These are phyloP conservation scores for Auriscalpium microsporum DNA, from an alignment of 768 basidiomycete species.

Conservation along the genomic window DNA sequence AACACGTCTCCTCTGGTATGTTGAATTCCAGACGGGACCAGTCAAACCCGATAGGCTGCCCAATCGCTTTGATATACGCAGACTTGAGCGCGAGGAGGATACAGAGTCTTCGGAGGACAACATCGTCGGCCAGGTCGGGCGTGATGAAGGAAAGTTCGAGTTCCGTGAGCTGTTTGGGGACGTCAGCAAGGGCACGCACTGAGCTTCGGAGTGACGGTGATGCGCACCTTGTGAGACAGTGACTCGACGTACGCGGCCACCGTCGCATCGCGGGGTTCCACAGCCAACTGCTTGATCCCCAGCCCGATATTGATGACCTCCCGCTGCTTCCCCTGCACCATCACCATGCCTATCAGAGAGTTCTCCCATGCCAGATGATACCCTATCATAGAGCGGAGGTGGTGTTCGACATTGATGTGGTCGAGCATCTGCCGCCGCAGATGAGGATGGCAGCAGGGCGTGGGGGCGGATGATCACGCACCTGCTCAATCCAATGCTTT, in stretches of 20 bases:
- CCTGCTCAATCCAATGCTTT: slow-evolving; percentile 82
- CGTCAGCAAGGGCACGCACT: background rate
- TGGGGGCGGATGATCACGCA: slow-evolving; percentile 19
- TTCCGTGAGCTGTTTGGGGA: slow-evolving; percentile 32
- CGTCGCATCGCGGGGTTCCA: slow-evolving; percentile 51
- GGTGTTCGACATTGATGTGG: slow-evolving; percentile 40
- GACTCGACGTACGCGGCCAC: slow-evolving; percentile 65
- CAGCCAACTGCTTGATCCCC: slow-evolving; percentile 61
- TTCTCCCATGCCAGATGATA: slow-evolving; percentile 65
- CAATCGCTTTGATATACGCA: slow-evolving; percentile 78
- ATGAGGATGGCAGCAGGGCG: background rate
- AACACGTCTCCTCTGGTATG: slow-evolving; percentile 51
- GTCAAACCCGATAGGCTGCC: slow-evolving; percentile 74
- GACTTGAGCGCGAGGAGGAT: slow-evolving; percentile 74
- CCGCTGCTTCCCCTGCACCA: slow-evolving; percentile 69
- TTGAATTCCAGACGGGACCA: slow-evolving; percentile 78
- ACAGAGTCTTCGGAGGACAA: slow-evolving; percentile 64
- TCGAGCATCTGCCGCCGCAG: slow-evolving; percentile 38
- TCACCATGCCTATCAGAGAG: slow-evolving; percentile 74
- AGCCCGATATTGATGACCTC: slow-evolving; percentile 78
- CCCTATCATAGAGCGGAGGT: slow-evolving; percentile 68
- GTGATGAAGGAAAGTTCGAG: slow-evolving; percentile 47
- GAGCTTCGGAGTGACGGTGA: background rate
- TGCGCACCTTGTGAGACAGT: slow-evolving; percentile 61
- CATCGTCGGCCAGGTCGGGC: slow-evolving; percentile 47